phyloP scores from a whole-genome alignment of 1,284 basidiomycete species.

The Cerioporus squamosus region DNA sequence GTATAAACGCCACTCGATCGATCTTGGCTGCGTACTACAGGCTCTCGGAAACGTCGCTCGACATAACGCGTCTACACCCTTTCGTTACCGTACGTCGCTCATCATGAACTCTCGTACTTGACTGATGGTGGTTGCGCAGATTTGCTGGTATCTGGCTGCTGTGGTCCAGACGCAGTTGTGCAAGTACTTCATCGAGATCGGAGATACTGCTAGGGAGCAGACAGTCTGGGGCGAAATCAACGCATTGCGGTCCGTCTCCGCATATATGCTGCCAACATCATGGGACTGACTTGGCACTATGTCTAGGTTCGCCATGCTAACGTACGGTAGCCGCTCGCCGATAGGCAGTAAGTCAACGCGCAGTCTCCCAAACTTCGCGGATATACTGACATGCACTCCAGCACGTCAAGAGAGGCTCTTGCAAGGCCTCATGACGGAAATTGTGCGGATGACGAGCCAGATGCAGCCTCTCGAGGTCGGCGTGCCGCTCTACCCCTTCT shows the following conservation, averaged over 20 bases:
- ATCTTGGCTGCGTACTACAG: slow-evolving; percentile 77
- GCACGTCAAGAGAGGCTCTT: slow-evolving; percentile 79
- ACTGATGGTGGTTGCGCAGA: slow-evolving; percentile 45
- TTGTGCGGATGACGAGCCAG: slow-evolving; percentile 79
- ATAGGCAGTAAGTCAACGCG: slow-evolving; percentile 67
- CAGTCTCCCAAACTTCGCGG: slow-evolving; percentile 5
- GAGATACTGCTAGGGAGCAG: slow-evolving; percentile 69
- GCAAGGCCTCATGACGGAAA: slow-evolving; percentile 83
- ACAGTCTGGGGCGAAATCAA: slow-evolving; percentile 86
- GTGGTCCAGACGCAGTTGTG: slow-evolving; percentile 83
- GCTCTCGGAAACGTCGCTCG: slow-evolving; percentile 75
- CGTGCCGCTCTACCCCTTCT: slow-evolving; percentile 79
- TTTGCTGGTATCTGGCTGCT: slow-evolving; percentile 87
- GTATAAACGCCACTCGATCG: slow-evolving; percentile 69
- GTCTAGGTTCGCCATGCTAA: slow-evolving; percentile 76
- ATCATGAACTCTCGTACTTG: background rate
- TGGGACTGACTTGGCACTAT: slow-evolving; percentile 5
- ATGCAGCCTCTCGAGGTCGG: slow-evolving; percentile 77
- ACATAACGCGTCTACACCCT: slow-evolving; percentile 78
- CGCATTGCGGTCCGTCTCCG: slow-evolving; percentile 64
- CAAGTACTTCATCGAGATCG: slow-evolving; percentile 80
- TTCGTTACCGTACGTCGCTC: slow-evolving; percentile 68
- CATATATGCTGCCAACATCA: background rate
- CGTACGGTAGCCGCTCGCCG: slow-evolving; percentile 77
- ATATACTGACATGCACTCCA: slow-evolving; percentile 35